Base-by-base conservation (phyloP, 352 stramenopile genomes). In the Phytopythium aichiense region DNA sequence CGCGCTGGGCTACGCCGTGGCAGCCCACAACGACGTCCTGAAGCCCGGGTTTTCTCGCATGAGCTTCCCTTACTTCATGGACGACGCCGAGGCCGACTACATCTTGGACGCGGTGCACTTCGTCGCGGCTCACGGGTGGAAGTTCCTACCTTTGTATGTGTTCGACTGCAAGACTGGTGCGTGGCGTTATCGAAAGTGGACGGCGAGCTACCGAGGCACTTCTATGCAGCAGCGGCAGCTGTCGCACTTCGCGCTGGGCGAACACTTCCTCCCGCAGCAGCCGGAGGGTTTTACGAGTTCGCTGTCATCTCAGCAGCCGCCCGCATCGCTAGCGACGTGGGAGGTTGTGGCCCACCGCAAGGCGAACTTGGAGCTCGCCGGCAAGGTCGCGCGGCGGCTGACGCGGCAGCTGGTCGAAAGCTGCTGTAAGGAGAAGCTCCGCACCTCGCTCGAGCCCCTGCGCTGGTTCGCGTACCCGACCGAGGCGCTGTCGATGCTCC, bases 141-240 rank as follows among this genome's bases (percentile, higher is more conserved):
- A 91, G 30, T 91, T 99, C 31, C 74, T 99, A 42, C 92, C 91
- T 23, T 79, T 96, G 60, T 99, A 99, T 72, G 60, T 71, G 35
- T 98, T 97, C 69, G 96, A 98, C 77, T 85, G 98, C 72, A 79
- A 91, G 18, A 99, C 93, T 11, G 97, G 95, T 15, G 94, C 98
- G 56, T 98, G 89, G 89, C 72, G 79, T 23, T 87, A 97, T 61
- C 61, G 64, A 31, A 52, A 52, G 23, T 23, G 46, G 12, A 25
- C 13, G 23, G 23, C 22, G 5, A 15, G 5, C n/a, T 7, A 52
- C 22, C 18, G 11, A 2, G 23, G 46, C 23, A 4, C 12, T 11
- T 13, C 12, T 0, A 3, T 20, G 13, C 46, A 52, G 46, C 23
- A 5, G 4, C 46, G 30, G 22, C 22, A 25, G 46, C 18, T 52